These are phyloP conservation scores for Trametes maxima DNA, from an alignment of 768 basidiomycete species.

Conservation along the genomic window DNA sequence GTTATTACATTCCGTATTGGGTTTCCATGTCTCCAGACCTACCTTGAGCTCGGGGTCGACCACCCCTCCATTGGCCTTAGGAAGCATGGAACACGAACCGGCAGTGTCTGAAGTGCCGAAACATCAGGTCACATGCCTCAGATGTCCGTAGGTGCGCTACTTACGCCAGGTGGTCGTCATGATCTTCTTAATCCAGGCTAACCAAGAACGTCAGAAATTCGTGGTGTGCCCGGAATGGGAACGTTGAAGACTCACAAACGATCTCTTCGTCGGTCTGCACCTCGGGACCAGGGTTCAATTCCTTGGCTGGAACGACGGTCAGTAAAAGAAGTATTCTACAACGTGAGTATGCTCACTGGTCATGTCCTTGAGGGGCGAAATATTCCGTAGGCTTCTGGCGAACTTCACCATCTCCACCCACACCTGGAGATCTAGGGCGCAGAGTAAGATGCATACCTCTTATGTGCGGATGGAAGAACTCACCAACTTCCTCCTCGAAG, in stretches of 20 bases:
- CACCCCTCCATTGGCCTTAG: conserved; percentile 51
- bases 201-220: not conserved
- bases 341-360: conserved; percentile 19
- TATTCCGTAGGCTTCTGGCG: conserved; percentile 26
- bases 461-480: not conserved
- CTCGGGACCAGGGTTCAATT: conserved; percentile 35
- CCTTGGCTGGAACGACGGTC: conserved; percentile 25
- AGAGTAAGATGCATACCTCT: not conserved
- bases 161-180: conserved; percentile 30
- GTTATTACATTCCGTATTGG: not conserved
- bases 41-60: conserved; percentile 52
- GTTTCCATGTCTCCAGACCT: not conserved
- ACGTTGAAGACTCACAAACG: conserved; percentile 16
- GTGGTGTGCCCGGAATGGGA: not conserved
- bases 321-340: not conserved
- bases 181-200: conserved; percentile 30
- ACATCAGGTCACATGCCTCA: not conserved
- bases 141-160: not conserved
- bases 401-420: conserved; percentile 36
- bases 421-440: conserved; percentile 31
- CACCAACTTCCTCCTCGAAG: conserved; percentile 37
- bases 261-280: conserved; percentile 34
- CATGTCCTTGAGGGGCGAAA: conserved; percentile 31
- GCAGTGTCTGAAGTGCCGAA: conserved; percentile 41
- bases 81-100: conserved; percentile 57